These are phyloP conservation scores for Sophora flavescens DNA, from an alignment of 306 rosid species.

Conservation along the genomic window DNA sequence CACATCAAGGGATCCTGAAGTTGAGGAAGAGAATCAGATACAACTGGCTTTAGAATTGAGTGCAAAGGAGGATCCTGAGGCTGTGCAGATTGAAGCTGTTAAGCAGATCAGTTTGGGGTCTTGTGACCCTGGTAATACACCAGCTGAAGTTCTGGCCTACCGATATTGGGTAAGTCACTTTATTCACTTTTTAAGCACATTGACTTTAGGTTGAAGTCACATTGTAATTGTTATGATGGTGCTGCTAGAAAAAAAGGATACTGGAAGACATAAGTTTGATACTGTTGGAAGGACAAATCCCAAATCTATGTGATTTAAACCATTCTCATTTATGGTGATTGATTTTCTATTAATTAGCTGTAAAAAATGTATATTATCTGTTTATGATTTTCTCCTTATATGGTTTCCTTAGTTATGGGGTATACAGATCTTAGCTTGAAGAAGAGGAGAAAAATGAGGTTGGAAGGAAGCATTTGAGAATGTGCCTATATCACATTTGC, in stretches of 20 bases:
- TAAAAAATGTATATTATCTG: too few species aligned
- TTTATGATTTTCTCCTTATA: too few species aligned
- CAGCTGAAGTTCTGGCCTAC: constrained; percentile 91
- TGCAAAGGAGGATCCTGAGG: constrained; percentile 99
- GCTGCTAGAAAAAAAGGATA: constrained; percentile 28
- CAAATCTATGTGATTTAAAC: not conserved
- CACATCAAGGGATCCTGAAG: constrained; percentile 81
- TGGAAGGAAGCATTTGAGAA: too few species aligned
- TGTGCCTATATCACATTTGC: too few species aligned
- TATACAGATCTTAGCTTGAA: too few species aligned
- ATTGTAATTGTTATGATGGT: constrained; percentile 39
- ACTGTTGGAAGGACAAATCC: not conserved
- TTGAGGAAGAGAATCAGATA: constrained; percentile 94
- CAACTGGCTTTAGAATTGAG: constrained; percentile 90
- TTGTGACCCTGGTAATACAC: constrained; percentile 80
- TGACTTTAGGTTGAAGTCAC: constrained; percentile 45
- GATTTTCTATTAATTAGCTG: too few species aligned
- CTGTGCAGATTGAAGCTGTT: constrained; percentile 97
- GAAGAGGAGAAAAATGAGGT: too few species aligned
- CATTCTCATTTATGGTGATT: not conserved
- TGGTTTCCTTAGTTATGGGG: too few species aligned
- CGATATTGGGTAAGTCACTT: constrained; percentile 88
- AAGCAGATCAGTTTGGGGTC: constrained; percentile 98
- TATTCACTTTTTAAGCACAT: constrained; percentile 47
- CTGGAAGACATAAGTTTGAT: constrained; percentile 37